phyloP scores from a whole-genome alignment of 2,329 filamentous ascomycete genomes.

The Nothopassalora personata region DNA sequence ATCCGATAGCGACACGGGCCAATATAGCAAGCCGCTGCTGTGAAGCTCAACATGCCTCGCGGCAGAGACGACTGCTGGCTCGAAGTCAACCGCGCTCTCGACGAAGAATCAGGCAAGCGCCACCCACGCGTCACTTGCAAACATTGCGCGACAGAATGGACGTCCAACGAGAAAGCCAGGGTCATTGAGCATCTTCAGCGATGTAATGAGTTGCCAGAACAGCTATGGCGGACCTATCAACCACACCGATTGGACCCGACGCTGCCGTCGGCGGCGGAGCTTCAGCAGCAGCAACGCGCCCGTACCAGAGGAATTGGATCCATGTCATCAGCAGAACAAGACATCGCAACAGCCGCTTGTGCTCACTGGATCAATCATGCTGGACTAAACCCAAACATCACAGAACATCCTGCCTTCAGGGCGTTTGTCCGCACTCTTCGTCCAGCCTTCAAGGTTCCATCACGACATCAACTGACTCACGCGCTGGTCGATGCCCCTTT shows the following conservation, averaged over 20 bases:
- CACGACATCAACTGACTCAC: constrained; percentile 19
- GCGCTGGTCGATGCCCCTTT: constrained; percentile 21
- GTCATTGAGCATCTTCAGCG: constrained; percentile 24
- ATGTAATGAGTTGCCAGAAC: constrained; percentile 20
- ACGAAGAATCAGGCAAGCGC: constrained; percentile 23
- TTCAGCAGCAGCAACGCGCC: constrained; percentile 22
- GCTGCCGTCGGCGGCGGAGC: constrained; percentile 19
- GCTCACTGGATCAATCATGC: constrained; percentile 22
- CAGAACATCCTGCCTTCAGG: constrained; percentile 22
- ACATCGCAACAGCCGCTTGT: constrained; percentile 21
- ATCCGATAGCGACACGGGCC: neutral
- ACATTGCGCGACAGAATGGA: constrained; percentile 23
- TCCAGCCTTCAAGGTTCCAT: constrained; percentile 21
- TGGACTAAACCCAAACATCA: constrained; percentile 13
- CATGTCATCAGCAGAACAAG: constrained; percentile 21
- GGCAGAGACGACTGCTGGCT: constrained; percentile 24
- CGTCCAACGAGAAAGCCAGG: constrained; percentile 22
- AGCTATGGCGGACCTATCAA: constrained; percentile 23
- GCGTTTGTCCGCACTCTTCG: constrained; percentile 19
- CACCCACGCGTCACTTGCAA: constrained; percentile 25
- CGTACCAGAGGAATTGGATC: constrained; percentile 21
- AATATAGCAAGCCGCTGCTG: neutral
- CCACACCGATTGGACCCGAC: constrained; percentile 23
- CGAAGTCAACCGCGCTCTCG: constrained; percentile 20
- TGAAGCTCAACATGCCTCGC: constrained; percentile 15